Evolutionary conservation across 371 early-diverging fungal genomes (phyloP).

Genomic region (Funneliformis caledonium): DNA sequence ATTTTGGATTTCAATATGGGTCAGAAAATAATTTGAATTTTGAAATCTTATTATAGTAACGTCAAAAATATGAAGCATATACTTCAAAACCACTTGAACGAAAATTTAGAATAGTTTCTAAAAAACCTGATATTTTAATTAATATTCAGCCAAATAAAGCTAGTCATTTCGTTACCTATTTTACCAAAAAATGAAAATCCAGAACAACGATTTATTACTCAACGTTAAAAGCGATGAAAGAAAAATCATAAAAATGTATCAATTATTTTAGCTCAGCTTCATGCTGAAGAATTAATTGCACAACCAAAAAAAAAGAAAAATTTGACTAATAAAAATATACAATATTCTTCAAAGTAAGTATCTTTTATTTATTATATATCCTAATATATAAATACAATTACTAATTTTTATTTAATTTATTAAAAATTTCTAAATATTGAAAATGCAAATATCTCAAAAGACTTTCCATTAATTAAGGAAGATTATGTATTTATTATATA

Average conservation of each 20-base stretch:
- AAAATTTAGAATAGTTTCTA: neutral
- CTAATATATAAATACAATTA: neutral
- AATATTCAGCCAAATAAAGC: neutral
- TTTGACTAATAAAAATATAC: neutral
- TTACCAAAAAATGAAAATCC: constrained; percentile 11
- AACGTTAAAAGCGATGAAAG: neutral
- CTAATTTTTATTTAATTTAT: neutral
- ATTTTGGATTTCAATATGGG: neutral
- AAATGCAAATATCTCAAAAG: constrained; percentile 1
- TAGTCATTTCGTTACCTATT: neutral
- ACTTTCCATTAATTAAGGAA: neutral
- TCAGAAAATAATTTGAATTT: neutral
- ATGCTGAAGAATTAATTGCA: neutral
- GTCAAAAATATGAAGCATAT: neutral
- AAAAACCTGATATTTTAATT: neutral
- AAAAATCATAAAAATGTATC: neutral
- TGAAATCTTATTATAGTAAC: neutral
- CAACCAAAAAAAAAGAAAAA: neutral
- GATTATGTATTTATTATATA: neutral
- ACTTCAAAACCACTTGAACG: neutral
- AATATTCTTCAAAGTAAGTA: neutral
- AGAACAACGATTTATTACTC: neutral
- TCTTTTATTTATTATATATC: neutral
- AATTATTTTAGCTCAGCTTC: neutral
- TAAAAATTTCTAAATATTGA: neutral